Evolutionary conservation across 1,139 yeast species (phyloP).

Genomic region (Saccharomycopsis phalli): DNA sequence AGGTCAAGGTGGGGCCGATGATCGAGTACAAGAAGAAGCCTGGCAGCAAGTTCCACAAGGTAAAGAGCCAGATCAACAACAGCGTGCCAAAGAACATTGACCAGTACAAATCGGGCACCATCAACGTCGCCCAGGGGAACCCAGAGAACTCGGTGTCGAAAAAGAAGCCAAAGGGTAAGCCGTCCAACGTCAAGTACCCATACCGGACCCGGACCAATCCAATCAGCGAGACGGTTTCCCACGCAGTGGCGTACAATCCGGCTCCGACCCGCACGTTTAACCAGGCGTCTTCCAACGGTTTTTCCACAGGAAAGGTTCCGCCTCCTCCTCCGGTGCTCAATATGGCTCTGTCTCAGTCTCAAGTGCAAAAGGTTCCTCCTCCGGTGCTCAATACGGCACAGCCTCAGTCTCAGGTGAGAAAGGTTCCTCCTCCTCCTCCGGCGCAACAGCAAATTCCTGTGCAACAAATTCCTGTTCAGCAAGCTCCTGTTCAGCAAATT

Average conservation of each 20-base stretch:
- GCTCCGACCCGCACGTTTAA: slow-evolving; percentile 12
- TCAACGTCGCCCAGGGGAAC: slow-evolving; percentile 71
- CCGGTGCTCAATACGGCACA: slow-evolving; percentile 3
- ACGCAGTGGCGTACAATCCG: slow-evolving; percentile 18
- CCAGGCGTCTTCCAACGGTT: neutral
- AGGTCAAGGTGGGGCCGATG: slow-evolving; percentile 61
- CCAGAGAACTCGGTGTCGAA: slow-evolving; percentile 66
- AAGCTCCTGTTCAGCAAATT: slow-evolving; percentile 18
- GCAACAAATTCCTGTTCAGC: slow-evolving; percentile 20
- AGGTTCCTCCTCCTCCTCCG: slow-evolving; percentile 12
- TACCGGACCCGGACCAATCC: slow-evolving; percentile 18
- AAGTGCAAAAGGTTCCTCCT: slow-evolving; percentile 8
- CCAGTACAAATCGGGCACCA: slow-evolving; percentile 79
- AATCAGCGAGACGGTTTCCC: slow-evolving; percentile 16
- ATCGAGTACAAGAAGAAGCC: slow-evolving; percentile 86
- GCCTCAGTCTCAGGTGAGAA: slow-evolving; percentile 1
- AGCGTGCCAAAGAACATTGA: slow-evolving; percentile 61
- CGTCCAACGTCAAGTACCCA: slow-evolving; percentile 21
- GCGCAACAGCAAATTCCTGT: slow-evolving; percentile 6
- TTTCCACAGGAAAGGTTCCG: neutral
- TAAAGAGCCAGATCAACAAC: slow-evolving; percentile 56
- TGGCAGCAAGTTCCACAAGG: slow-evolving; percentile 61
- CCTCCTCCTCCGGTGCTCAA: slow-evolving; percentile 7
- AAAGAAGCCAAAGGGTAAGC: slow-evolving; percentile 55
- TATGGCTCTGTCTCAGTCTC: slow-evolving; percentile 3